A percentile compares a stretch with the other conserved stretches of the same genome.
Evolutionary conservation across 345 rosid genomes (phyloP).

Genomic region (Xanthoceras sorbifolium): DNA sequence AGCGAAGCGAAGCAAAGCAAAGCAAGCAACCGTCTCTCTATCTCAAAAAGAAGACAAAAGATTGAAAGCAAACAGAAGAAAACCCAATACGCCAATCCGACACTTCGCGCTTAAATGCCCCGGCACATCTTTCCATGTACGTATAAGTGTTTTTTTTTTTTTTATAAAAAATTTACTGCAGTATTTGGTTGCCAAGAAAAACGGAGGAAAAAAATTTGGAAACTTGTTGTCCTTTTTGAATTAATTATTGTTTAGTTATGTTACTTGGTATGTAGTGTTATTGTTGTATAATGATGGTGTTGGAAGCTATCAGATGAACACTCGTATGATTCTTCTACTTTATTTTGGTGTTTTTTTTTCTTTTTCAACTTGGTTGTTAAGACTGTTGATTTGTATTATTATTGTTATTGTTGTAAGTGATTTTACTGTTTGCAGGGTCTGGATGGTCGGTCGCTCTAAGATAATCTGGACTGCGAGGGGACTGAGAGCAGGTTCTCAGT

Average conservation of each 20-base stretch:
- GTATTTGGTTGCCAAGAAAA: background rate
- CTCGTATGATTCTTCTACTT: background rate
- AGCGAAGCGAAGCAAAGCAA: background rate
- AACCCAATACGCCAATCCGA: background rate
- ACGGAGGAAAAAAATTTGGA: background rate
- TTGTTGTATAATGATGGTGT: background rate
- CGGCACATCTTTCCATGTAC: background rate
- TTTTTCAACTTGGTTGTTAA: background rate
- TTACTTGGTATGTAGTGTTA: background rate
- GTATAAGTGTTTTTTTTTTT: background rate
- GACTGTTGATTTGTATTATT: background rate
- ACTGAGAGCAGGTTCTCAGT: constrained; percentile 65
- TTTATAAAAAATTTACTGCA: too few relatives aligned
- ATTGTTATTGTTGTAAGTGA: background rate
- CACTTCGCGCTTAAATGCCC: background rate
- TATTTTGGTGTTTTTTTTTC: background rate
- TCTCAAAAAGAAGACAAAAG: background rate
- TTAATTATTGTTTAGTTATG: background rate
- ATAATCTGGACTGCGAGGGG: constrained; percentile 37
- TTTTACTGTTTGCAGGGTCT: constrained; percentile 13
- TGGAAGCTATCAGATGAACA: background rate
- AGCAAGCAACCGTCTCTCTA: background rate
- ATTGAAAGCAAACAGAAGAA: background rate
- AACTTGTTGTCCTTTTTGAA: background rate
- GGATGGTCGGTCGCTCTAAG: constrained; percentile 21